Percentiles rank a stretch among this genome's conserved stretches.
These are phyloP conservation scores for Brassica balearica DNA, from an alignment of 441 rosid genomes.

Conservation along the genomic window DNA sequence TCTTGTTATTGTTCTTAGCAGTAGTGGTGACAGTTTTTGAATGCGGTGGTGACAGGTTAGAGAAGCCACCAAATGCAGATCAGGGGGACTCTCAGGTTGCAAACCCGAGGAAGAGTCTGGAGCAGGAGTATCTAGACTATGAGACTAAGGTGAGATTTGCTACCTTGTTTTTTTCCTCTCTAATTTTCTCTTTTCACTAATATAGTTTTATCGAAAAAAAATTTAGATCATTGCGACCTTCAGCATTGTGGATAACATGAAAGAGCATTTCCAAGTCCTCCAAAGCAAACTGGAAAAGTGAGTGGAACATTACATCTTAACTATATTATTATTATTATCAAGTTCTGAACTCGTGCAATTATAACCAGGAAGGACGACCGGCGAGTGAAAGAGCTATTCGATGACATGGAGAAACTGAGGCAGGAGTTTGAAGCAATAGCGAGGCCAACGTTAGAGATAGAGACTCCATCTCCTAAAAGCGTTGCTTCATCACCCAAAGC, in stretches of 20 bases:
- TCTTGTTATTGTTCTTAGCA: slow-evolving; percentile 3
- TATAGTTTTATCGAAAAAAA: slow-evolving; percentile 26
- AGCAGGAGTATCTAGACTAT: slow-evolving; percentile 88
- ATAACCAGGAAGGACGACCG: slow-evolving; percentile 69
- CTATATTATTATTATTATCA: not conserved
- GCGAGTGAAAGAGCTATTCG: slow-evolving; percentile 73
- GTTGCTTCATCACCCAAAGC: slow-evolving; percentile 43
- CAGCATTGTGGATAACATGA: slow-evolving; percentile 93
- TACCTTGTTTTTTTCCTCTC: slow-evolving; percentile 1
- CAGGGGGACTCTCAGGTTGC: slow-evolving; percentile 59
- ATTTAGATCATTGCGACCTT: slow-evolving; percentile 85
- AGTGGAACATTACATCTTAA: slow-evolving; percentile 22
- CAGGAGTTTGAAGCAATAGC: slow-evolving; percentile 81
- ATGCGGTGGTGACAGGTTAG: slow-evolving; percentile 60
- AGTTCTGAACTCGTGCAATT: slow-evolving; percentile 12
- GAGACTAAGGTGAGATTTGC: slow-evolving; percentile 78
- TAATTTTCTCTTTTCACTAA: slow-evolving; percentile 1
- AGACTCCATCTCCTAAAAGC: slow-evolving; percentile 57
- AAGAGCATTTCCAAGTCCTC: slow-evolving; percentile 75
- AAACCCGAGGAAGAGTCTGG: slow-evolving; percentile 85
- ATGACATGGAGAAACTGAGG: slow-evolving; percentile 76
- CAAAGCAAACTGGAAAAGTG: slow-evolving; percentile 63
- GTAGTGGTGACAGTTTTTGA: slow-evolving; percentile 27
- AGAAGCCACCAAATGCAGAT: slow-evolving; percentile 50
- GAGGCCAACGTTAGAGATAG: slow-evolving; percentile 83